Base-by-base conservation (phyloP, 1,139 yeast genomes). In the Eremothecium gossypii region DNA sequence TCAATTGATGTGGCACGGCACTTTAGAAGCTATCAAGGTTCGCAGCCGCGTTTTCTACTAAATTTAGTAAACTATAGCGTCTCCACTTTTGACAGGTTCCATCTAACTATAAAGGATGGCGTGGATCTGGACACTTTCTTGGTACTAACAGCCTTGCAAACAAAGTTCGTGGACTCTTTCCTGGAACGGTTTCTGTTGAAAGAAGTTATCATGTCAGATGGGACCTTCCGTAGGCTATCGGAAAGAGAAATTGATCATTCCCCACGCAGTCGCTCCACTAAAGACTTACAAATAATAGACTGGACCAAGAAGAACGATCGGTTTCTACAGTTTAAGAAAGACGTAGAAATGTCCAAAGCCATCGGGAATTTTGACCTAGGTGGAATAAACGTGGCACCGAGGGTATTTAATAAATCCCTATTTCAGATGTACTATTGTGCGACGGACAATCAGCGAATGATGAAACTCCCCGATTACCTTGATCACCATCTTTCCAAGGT, bases 121-220 rank as follows among this genome's bases (percentile, higher is more conserved):
- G 5, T 4, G 4, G 14, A 9, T 4, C n/a, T 34, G n/a, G 14
- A 23, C 7, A n/a, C 11, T 9, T 34, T 34, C 29, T n/a, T 34
- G 9, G 10, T 3, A 9, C 5, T 34, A 6, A n/a, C 37, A n/a
- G 37, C 29, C 7, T 20, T 14, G n/a, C 37, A 6, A 4, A 10
- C 29, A n/a, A 34, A 36, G 28, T 11, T 36, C 6, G 12, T 36
- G 13, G 39, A 36, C 6, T 9, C 7, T 12, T 36, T 27, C 28
- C 23, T 36, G 17, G 39, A 36, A 20, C 23, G 33, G 35, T 36
- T 27, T 27, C 34, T 36, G 9, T 32, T 36, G 5, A 26, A 14
- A 11, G 33, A 27, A n/a, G 20, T 36, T 8, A 36, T 36, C 23
- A 9, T 17, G 11, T 9, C 20, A 23, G 37, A 34, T 23, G 29